These are phyloP conservation scores for Trichaptum fuscoviolaceum DNA, from an alignment of 768 basidiomycete genomes.

Conservation along the genomic window DNA sequence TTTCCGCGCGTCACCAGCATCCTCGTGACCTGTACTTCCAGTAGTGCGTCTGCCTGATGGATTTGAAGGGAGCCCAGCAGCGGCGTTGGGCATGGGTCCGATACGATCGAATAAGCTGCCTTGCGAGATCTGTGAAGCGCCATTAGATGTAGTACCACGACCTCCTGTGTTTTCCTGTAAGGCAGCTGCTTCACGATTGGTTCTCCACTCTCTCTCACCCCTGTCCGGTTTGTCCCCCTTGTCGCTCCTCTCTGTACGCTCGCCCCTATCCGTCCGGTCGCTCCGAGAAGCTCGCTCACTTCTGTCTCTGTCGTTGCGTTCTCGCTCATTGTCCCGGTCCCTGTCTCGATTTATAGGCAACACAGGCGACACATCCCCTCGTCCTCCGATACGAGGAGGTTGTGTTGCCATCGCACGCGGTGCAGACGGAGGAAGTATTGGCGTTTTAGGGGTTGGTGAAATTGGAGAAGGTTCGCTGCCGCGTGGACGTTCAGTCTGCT, in stretches of 20 bases:
- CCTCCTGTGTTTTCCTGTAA: neutral
- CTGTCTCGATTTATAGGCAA: neutral
- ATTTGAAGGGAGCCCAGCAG: neutral
- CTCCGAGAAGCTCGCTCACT: neutral
- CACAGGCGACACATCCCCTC: constrained; percentile 34
- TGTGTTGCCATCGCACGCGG: constrained; percentile 64
- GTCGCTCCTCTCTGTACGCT: neutral
- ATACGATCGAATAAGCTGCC: neutral
- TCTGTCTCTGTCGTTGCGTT: neutral
- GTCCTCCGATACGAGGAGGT: constrained; percentile 33
- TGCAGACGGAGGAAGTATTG: constrained; percentile 56
- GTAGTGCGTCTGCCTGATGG: neutral
- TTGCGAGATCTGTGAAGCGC: neutral
- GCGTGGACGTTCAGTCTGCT: constrained; percentile 40
- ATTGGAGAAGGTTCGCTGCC: constrained; percentile 3
- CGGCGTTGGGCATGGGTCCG: neutral
- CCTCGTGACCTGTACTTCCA: neutral
- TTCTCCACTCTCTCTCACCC: neutral
- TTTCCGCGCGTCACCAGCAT: neutral
- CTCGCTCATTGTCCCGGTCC: constrained; percentile 1
- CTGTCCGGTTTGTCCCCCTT: neutral
- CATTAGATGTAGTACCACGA: neutral
- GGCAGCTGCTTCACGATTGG: neutral
- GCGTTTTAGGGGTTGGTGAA: neutral
- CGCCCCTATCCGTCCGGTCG: neutral